Percentiles rank a stretch among this genome's conserved stretches.
Conservation (phyloP, 2,329 filamentous ascomycete genomes). For the Arthrobotrys iridis region DNA sequence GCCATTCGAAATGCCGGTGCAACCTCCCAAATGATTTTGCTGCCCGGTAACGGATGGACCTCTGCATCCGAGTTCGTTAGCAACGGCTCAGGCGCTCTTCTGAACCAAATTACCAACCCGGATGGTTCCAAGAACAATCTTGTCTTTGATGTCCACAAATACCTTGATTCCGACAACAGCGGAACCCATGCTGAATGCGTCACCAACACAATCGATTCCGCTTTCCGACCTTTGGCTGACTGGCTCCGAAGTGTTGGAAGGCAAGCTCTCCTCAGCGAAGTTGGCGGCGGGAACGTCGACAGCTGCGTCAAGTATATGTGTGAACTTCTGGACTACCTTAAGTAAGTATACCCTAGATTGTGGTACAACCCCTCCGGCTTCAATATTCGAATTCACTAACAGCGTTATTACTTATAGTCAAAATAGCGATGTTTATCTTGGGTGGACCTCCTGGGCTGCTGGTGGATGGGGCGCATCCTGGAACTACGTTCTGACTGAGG, state of each 20-base stretch:
- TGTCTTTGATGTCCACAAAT: conserved; percentile 71
- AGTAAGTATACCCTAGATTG: conserved; percentile 53
- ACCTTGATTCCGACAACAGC: conserved; percentile 69
- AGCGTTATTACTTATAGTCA: conserved; percentile 44
- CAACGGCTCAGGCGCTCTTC: conserved; percentile 66
- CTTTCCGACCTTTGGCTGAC: conserved; percentile 64
- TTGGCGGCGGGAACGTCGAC: conserved; percentile 62
- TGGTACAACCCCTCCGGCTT: neutral
- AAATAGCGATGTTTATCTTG: conserved; percentile 62
- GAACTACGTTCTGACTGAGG: conserved; percentile 56
- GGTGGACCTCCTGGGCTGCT: conserved; percentile 62
- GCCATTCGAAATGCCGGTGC: conserved; percentile 74
- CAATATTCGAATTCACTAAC: conserved; percentile 8
- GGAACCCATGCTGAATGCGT: conserved; percentile 67
- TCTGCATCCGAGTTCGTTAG: conserved; percentile 66
- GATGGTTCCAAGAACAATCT: conserved; percentile 69
- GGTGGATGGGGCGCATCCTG: conserved; percentile 59
- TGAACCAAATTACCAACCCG: conserved; percentile 69
- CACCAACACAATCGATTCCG: conserved; percentile 66
- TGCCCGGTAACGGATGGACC: conserved; percentile 72
- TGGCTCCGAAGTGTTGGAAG: conserved; percentile 66
- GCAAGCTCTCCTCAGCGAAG: conserved; percentile 67
- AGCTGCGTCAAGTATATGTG: conserved; percentile 61
- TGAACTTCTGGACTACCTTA: conserved; percentile 59
- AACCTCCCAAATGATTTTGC: conserved; percentile 71